A percentile compares a stretch with the other conserved stretches of the same genome.
These are phyloP conservation scores for Sungouiozyma ichnusensis DNA, from an alignment of 805 yeast species.

Conservation along the genomic window DNA sequence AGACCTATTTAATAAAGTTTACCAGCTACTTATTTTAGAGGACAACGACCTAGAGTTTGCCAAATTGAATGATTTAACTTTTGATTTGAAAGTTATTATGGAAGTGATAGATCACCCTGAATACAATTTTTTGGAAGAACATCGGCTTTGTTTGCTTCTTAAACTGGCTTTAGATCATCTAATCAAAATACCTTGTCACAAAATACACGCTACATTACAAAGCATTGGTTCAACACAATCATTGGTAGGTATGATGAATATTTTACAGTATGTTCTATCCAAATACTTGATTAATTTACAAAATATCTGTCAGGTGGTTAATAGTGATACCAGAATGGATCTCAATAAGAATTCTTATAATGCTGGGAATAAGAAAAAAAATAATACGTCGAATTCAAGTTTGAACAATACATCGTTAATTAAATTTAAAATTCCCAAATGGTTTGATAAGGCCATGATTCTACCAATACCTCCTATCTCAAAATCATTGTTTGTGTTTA, in stretches of 20 bases:
- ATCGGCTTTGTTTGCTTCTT: constrained; percentile 13
- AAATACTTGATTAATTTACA: constrained; percentile 14
- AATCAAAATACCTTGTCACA: constrained; percentile 5
- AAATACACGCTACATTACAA: constrained; percentile 14
- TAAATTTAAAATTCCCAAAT: constrained; percentile 13
- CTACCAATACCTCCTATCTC: constrained; percentile 26
- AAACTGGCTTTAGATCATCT: constrained; percentile 12
- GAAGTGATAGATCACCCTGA: constrained; percentile 29
- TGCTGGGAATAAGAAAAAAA: constrained; percentile 1
- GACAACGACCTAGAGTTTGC: neutral
- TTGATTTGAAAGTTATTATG: constrained; percentile 21
- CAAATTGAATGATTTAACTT: constrained; percentile 1
- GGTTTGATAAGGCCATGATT: constrained; percentile 17
- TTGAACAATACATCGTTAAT: constrained; percentile 1
- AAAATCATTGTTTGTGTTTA: constrained; percentile 22
- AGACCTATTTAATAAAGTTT: neutral
- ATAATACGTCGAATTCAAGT: neutral
- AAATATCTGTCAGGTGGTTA: neutral
- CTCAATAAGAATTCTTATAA: constrained; percentile 1
- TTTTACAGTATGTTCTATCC: constrained; percentile 18
- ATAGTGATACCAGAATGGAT: neutral
- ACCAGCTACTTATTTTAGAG: neutral
- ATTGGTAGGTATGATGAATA: constrained; percentile 16
- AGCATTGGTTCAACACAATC: constrained; percentile 19
- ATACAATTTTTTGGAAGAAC: constrained; percentile 17